Base-by-base conservation (phyloP, 1,284 basidiomycete genomes). In the Ustilago lituana region DNA sequence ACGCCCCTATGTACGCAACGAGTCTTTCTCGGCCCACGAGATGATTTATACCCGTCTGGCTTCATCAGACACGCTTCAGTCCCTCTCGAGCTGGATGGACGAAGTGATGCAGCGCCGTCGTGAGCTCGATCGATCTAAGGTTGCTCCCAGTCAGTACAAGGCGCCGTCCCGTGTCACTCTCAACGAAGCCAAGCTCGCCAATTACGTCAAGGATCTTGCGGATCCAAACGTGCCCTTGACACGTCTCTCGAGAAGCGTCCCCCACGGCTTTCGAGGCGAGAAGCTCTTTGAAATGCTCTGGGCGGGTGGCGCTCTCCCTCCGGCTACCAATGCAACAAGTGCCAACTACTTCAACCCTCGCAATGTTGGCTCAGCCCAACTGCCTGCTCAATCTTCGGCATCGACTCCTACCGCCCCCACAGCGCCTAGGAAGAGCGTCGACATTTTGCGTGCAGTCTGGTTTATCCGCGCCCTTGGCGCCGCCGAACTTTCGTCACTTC, bases 381-480 rank as follows among this genome's bases (percentile, higher is more conserved):
- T 19, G 17, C 38, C 37, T 19, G 29, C 40, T 32, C 47, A 17
- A 11, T 29, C 37, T 17, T 38, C 36, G 44, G 23, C 46, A 19
- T 17, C 48, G 9, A 38, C 40, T 7, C 20, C 60, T 1, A 20
- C 56, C 17, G 33, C 41, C 9, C n/a, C 48, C 0, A 88, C 92
- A 35, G 87, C 89, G 43, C 19, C 26, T 0, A 88, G 92, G 23
- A 59, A 33, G 11, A 50, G 58, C 33, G 92, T 98, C 27, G 89
- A 91, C 1, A 88, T 94, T 37, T 87, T 89, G 1, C 86, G 96
- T 23, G 96, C 96, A 0, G 87, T 96, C 3, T 99, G 96, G 96
- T 94, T 96, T 81, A 87, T 98, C 26, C 87, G 94, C 12, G 91
- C 94, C 1, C 88, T 95, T 51, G 96, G 95, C n/a, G 92, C 91